Base-by-base conservation (phyloP, 352 stramenopile genomes). In the Phytophthora lateralis region DNA sequence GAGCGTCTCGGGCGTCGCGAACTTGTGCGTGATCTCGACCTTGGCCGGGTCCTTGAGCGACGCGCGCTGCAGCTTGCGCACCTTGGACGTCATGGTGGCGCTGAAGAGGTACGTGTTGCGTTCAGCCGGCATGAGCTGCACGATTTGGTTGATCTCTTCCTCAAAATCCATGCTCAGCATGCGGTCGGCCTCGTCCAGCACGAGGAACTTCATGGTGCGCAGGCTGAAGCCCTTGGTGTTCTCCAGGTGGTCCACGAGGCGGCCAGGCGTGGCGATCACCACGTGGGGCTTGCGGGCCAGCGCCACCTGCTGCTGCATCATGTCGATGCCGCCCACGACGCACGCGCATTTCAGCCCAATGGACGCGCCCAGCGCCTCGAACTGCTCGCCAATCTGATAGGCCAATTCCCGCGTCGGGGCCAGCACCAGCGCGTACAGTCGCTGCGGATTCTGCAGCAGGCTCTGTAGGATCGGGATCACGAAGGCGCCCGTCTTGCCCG, bases 31-130 rank as follows among this genome's bases (percentile, higher is more conserved):
- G 38, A 99, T 97, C 72, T 99, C 95, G 29, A 99, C 88, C 76
- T 98, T 97, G 37, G 98, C 91, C 3, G 97, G 97, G 79, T 99
- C 90, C 32, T 92, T 88, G 21, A 99, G 89, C 57, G 91, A 99
- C 18, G 97, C 97, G 20, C 97, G 84, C 75, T 99, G 96, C 45
- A 99, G 75, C 74, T 99, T 99, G 56, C 93, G 85, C 15, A 99
- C 97, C 69, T 99, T 99, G 37, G 85, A 97, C 18, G 98, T 99
- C 97, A 99, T 99, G 5, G 97, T 99, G n/a, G 97, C 97, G 71
- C 85, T 98, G 73, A 99, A 99, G 2, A 99, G 83, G 76, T 98
- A 98, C n/a, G 98, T 99, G 53, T 91, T 88, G 24, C 98, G 83
- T 20, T 92, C 93, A 44, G 69, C 72, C n/a, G 82, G 97, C 68